Conservation (phyloP, 768 basidiomycete species). For the Cubamyces sp. region DNA sequence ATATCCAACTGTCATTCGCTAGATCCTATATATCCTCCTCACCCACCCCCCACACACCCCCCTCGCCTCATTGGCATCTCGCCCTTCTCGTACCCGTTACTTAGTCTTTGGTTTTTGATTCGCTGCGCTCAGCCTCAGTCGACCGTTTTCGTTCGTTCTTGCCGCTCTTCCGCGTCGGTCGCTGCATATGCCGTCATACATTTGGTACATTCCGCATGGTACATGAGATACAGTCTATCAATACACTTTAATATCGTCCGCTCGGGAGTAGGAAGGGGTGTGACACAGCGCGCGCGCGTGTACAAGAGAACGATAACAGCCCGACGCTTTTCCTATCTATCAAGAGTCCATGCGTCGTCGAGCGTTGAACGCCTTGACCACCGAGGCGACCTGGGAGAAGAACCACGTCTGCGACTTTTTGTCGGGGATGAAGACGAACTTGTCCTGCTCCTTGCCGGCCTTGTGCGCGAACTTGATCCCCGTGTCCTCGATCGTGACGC, state of each 20-base stretch:
- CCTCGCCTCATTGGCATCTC: no score
- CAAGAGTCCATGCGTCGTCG: slow-evolving; percentile 67
- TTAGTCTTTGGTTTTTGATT: slow-evolving; percentile 5
- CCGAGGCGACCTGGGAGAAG: slow-evolving; percentile 73
- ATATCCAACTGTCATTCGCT: slow-evolving; percentile 5
- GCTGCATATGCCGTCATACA: slow-evolving; percentile 16
- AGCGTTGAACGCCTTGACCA: slow-evolving; percentile 78
- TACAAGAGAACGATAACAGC: not conserved
- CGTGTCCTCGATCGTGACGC: slow-evolving; percentile 86
- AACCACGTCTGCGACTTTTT: slow-evolving; percentile 80
- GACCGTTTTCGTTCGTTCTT: slow-evolving; percentile 19
- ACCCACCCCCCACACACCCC: no score
- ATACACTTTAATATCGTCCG: slow-evolving; percentile 26
- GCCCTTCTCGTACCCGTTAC: slow-evolving; percentile 1
- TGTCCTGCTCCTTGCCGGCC: slow-evolving; percentile 72
- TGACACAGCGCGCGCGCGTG: not conserved
- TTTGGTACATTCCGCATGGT: slow-evolving; percentile 23
- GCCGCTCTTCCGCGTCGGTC: slow-evolving; percentile 2
- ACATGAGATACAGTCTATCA: slow-evolving; percentile 25
- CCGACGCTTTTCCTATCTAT: slow-evolving; percentile 8
- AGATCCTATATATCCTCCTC: not conserved
- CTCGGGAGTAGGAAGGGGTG: not conserved
- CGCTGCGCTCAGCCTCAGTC: slow-evolving; percentile 3
- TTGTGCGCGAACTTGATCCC: slow-evolving; percentile 90
- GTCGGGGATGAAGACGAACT: slow-evolving; percentile 77